Base-by-base conservation (phyloP, 2,329 filamentous ascomycete species). In the Ceratocystis diversiconidia region DNA sequence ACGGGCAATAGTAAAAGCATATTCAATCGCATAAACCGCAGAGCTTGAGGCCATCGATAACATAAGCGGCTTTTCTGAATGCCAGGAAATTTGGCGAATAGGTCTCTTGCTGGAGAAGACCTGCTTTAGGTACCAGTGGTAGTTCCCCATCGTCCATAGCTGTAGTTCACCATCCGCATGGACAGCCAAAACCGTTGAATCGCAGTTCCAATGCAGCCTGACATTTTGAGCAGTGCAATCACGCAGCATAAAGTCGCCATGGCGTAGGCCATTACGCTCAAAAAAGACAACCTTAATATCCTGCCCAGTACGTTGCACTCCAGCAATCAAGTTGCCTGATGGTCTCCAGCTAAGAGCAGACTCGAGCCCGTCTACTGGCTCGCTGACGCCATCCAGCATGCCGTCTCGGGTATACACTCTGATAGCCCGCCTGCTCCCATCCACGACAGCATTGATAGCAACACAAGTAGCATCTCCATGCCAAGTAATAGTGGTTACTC, bases 41-140 rank as follows among this genome's bases (percentile, higher is more conserved):
- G 46, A 41, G 2, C 64, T 71, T 10, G 80, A 77, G 1, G 80
- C 79, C 7, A 83, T 76, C 19, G 83, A 79, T 61, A 94, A 79
- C 15, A 84, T 82, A 43, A 96, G 77, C 2, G 91, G 78, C 73
- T 88, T 91, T 72, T 97, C 94, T 1, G 90, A 84, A 73, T 99
- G 90, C 94, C 94, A 99, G 0, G 78, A 73, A n/a, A 84, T 69
- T 48, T 73, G 70, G 60, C 71, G 63, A 48, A 74, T 71, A 2
- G 71, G 70, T 12, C 70, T 71, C 6, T 73, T 70, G 5, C 80
- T 76, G 5, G 77, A 75, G 5, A 96, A 79, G 73, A 96, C 91
- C 73, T 96, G 91, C 76, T 99, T 99, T 17, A 99, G 79, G 74
- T 97, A 97, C 83, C 94, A 99, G 73, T 97, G 90, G 70, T 99